phyloP scores from a whole-genome alignment of 202 grass and related monocot species.

The Sporobolus alterniflorus region DNA sequence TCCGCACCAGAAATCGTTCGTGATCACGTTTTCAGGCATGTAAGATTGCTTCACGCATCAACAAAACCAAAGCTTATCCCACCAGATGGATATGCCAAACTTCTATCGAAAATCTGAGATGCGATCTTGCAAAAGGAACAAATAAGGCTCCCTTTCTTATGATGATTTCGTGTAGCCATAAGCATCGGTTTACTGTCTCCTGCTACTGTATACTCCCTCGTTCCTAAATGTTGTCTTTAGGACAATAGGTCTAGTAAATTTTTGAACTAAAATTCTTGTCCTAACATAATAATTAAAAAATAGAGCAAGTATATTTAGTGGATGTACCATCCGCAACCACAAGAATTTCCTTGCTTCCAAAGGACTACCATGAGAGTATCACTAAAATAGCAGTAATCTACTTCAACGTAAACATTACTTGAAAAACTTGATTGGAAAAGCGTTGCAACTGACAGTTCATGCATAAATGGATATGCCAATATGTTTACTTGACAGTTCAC shows the following conservation, averaged over 20 bases:
- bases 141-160: not conserved
- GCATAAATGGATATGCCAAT: too few relatives aligned
- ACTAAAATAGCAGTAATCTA: not conserved
- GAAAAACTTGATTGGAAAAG: too few relatives aligned
- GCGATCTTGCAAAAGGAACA: not conserved
- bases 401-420: not conserved
- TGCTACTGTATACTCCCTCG: not conserved
- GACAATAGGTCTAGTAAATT: too few relatives aligned
- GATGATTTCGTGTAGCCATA: not conserved
- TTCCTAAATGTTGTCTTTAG: too few relatives aligned
- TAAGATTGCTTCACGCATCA: slow-evolving; percentile 34
- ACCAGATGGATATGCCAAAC: slow-evolving; percentile 5
- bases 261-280: not conserved
- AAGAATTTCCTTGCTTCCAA: not conserved
- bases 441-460: too few relatives aligned
- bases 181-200: not conserved
- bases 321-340: not conserved
- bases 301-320: not conserved
- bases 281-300: not conserved
- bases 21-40: slow-evolving; percentile 1
- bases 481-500: too few relatives aligned
- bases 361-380: not conserved
- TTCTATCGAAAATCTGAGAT: not conserved
- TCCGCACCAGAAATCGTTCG: not conserved
- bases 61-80: slow-evolving; percentile 20